phyloP scores from a whole-genome alignment of 768 basidiomycete genomes.

The Leccinum olivaceopallidum region DNA sequence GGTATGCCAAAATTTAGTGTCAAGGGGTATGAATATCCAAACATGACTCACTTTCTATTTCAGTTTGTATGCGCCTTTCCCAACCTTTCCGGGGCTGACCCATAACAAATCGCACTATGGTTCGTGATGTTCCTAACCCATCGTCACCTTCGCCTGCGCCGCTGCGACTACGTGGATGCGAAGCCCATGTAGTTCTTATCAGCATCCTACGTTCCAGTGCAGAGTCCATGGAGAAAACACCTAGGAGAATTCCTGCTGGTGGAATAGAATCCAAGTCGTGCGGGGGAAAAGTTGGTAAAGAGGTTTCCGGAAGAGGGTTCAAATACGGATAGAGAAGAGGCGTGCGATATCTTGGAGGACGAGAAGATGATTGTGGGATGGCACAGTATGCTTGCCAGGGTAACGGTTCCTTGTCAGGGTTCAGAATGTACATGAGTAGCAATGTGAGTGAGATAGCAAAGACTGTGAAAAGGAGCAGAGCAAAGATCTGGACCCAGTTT shows the following conservation, averaged over 20 bases:
- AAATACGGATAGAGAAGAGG: conserved; percentile 41
- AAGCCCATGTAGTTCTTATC: conserved; percentile 88
- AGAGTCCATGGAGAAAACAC: conserved; percentile 88
- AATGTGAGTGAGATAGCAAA: conserved; percentile 86
- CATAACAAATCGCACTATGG: conserved; percentile 85
- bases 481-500: conserved; percentile 51
- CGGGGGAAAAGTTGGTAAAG: conserved; percentile 64
- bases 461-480: conserved; percentile 72
- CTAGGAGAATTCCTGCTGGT: conserved; percentile 85
- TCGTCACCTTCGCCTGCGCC: conserved; percentile 71
- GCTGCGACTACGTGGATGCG: conserved; percentile 72
- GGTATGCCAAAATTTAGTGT: conserved; percentile 6
- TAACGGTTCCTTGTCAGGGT: conserved; percentile 92
- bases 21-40: background rate
- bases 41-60: conserved; percentile 80
- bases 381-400: conserved; percentile 96
- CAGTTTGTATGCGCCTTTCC: conserved; percentile 77
- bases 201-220: conserved; percentile 83
- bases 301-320: conserved; percentile 30
- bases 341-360: conserved; percentile 44
- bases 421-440: conserved; percentile 87
- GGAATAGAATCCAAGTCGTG: conserved; percentile 67
- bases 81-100: conserved; percentile 80
- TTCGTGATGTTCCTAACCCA: conserved; percentile 75
- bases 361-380: conserved; percentile 51